Percentiles rank a stretch among this genome's conserved stretches.
phyloP scores from a whole-genome alignment of 164 flowering plant genomes.

The Amborella trichopoda region DNA sequence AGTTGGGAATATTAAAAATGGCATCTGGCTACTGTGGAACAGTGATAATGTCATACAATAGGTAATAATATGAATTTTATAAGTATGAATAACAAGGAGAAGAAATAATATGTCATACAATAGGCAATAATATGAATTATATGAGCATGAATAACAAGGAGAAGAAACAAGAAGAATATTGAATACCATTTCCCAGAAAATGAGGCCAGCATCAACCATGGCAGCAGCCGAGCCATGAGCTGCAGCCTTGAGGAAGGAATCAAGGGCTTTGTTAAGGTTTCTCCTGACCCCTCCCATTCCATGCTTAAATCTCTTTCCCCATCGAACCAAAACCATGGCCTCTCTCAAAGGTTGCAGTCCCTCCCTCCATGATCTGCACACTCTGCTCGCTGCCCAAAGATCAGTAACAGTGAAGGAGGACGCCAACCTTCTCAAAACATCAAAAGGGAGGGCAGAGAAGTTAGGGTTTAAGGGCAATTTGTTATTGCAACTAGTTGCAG shows the following conservation, averaged over 20 bases:
- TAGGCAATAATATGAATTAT: no score
- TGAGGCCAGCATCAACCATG: constrained; percentile 91
- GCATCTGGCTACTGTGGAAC: no score
- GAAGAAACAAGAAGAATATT: background rate
- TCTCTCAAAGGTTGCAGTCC: constrained; percentile 73
- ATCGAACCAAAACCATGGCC: constrained; percentile 58
- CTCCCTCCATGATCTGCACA: constrained; percentile 71
- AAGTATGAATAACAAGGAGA: no score
- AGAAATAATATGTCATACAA: no score
- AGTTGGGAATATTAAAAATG: no score
- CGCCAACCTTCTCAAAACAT: constrained; percentile 40
- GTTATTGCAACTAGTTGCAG: background rate
- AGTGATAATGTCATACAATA: no score
- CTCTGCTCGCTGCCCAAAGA: constrained; percentile 58
- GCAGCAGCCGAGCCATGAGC: constrained; percentile 79
- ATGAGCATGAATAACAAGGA: no score
- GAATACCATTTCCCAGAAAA: constrained; percentile 66
- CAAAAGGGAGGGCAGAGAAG: constrained; percentile 63
- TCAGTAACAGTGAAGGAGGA: constrained; percentile 44
- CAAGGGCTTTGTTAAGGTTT: constrained; percentile 56
- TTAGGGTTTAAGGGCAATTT: constrained; percentile 7
- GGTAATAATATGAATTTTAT: no score
- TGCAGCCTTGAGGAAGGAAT: constrained; percentile 74
- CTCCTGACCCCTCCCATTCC: constrained; percentile 63
- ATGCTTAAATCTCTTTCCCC: constrained; percentile 92